These are phyloP conservation scores for Trypanosoma mega DNA, from an alignment of 208 protist species.

Conservation along the genomic window DNA sequence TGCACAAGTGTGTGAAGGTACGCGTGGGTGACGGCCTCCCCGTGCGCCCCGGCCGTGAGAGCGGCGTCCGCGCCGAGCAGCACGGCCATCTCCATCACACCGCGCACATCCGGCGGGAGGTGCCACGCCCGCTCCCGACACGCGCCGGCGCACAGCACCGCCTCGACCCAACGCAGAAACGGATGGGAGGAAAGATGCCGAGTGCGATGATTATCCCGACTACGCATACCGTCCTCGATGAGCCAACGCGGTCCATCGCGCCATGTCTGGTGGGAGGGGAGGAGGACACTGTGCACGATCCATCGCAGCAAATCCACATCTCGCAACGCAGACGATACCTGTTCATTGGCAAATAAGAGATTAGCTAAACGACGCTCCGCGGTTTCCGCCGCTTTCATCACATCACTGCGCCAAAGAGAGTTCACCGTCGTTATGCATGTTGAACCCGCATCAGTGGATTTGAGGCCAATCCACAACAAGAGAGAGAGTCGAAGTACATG, in stretches of 20 bases:
- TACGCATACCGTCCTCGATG: no score
- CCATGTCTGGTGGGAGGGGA: neutral
- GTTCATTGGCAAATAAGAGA: constrained; percentile 7
- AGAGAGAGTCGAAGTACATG: constrained; percentile 1
- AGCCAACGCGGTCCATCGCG: no score
- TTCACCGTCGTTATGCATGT: no score
- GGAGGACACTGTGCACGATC: constrained; percentile 6
- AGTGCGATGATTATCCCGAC: no score
- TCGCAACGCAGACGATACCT: neutral
- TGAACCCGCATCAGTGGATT: no score
- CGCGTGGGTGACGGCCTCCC: constrained; percentile 2
- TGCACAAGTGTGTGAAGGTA: constrained; percentile 9
- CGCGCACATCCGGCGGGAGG: neutral
- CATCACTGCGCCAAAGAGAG: neutral
- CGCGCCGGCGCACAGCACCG: neutral
- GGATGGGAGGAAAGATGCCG: neutral
- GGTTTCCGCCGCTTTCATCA: neutral
- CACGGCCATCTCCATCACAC: constrained; percentile 2
- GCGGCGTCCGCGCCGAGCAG: constrained; percentile 1
- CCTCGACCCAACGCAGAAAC: constrained; percentile 4
- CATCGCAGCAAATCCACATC: neutral
- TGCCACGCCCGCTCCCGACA: neutral
- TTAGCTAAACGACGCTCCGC: constrained; percentile 2
- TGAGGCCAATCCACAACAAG: constrained; percentile 13
- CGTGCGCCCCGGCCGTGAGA: neutral